Conservation (phyloP, 495 filamentous ascomycete genomes). For the Neurospora intermedia region DNA sequence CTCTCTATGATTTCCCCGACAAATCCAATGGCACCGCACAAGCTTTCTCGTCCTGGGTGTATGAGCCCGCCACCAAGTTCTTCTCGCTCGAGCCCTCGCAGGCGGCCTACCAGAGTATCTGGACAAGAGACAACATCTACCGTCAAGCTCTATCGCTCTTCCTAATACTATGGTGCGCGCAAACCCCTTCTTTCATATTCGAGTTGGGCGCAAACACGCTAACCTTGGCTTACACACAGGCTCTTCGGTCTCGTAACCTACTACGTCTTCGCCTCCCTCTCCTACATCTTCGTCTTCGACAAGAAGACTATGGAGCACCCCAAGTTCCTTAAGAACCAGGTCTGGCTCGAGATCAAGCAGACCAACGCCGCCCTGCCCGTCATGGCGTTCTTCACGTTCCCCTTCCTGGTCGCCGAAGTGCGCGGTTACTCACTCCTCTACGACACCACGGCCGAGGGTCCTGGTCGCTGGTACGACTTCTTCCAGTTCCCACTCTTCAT, state of each 20-base stretch:
- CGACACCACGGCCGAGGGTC: conserved; percentile 59
- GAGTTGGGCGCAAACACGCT: conserved; percentile 2
- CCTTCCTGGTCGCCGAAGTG: conserved; percentile 76
- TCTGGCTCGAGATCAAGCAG: conserved; percentile 75
- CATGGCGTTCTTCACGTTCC: conserved; percentile 75
- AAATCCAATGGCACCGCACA: conserved; percentile 30
- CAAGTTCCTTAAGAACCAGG: conserved; percentile 92
- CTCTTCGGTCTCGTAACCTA: conserved; percentile 76
- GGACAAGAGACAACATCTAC: conserved; percentile 68
- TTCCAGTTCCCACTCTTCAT: conserved; percentile 90
- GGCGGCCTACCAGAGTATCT: conserved; percentile 73
- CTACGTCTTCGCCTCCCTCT: conserved; percentile 72
- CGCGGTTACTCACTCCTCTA: conserved; percentile 84
- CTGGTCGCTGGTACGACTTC: conserved; percentile 65
- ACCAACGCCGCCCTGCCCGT: conserved; percentile 61
- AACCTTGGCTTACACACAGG: conserved; percentile 34
- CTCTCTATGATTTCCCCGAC: conserved; percentile 33
- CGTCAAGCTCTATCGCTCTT: conserved; percentile 70
- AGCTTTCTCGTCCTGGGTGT: conserved; percentile 41
- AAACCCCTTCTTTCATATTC: not conserved
- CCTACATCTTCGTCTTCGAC: conserved; percentile 90
- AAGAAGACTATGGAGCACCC: conserved; percentile 82
- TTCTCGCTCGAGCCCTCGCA: conserved; percentile 58
- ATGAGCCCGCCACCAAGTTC: conserved; percentile 61
- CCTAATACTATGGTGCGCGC: conserved; percentile 70